Evolutionary conservation across 106 monocot genomes (phyloP).

Genomic region (Dioscorea dumetorum): DNA sequence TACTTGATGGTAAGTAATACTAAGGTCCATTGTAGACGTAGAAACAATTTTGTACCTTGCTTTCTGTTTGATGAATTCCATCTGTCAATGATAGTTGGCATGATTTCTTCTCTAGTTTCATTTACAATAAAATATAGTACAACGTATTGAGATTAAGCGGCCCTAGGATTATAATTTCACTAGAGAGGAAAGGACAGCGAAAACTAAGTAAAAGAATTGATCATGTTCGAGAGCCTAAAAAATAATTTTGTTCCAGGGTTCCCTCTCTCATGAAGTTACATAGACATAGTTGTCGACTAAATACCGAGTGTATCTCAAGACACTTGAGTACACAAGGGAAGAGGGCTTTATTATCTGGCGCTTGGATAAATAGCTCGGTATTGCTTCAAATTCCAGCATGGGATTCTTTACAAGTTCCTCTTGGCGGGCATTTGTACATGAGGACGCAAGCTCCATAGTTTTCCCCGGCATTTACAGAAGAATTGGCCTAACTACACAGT

Average conservation of each 20-base stretch:
- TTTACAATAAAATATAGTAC: no score
- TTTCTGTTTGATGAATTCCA: no score
- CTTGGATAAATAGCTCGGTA: neutral
- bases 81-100: no score
- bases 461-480: constrained; percentile 9
- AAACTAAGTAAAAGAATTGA: neutral
- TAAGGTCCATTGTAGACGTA: no score
- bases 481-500: constrained; percentile 4
- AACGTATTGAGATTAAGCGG: no score
- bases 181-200: neutral
- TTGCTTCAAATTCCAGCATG: neutral
- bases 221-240: constrained; percentile 4
- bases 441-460: neutral
- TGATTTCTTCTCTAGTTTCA: no score
- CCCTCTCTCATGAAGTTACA: neutral
- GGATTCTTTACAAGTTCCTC: constrained; percentile 6
- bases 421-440: neutral
- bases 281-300: neutral
- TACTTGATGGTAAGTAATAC: no score
- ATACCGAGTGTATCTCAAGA: no score
- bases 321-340: no score
- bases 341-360: neutral
- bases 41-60: no score
- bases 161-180: neutral
- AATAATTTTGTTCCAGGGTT: neutral